phyloP scores from a whole-genome alignment of 192 early-diverging fungal genomes.

The Coemansia sp. region DNA sequence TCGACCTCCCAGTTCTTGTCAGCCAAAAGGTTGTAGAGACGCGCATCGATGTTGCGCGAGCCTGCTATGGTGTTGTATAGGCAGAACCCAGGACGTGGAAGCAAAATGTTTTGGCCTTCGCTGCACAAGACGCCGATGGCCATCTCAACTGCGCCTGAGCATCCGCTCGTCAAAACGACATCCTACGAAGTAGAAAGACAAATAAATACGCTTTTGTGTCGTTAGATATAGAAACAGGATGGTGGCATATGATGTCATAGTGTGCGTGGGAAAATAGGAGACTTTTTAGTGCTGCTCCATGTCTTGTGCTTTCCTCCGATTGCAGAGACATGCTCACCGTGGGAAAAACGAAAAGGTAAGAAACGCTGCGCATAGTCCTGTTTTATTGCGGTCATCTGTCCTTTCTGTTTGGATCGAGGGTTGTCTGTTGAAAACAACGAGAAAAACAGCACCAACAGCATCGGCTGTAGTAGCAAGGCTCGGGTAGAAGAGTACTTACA shows the following conservation, averaged over 20 bases:
- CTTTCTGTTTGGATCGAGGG: not conserved
- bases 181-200: slow-evolving; percentile 48
- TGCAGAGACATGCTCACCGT: not conserved
- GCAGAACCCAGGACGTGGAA: slow-evolving; percentile 86
- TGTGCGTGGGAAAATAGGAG: slow-evolving; percentile 21
- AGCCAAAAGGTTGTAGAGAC: slow-evolving; percentile 81
- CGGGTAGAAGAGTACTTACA: slow-evolving; percentile 29
- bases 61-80: too few relatives aligned
- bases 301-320: not conserved
- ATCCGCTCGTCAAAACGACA: slow-evolving; percentile 81
- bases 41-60: slow-evolving; percentile 76
- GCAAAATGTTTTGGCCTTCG: slow-evolving; percentile 81
- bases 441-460: too few relatives aligned
- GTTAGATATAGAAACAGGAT: not conserved
- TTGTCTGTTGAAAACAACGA: not conserved
- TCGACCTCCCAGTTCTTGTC: slow-evolving; percentile 85
- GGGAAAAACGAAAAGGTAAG: not conserved
- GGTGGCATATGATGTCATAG: slow-evolving; percentile 7
- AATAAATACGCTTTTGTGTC: not conserved
- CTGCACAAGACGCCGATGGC: slow-evolving; percentile 72
- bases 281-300: not conserved
- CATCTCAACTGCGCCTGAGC: slow-evolving; percentile 77
- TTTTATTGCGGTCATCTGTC: not conserved
- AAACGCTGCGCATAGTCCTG: not conserved
- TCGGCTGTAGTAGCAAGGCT: not conserved